These are phyloP conservation scores for Trichoderma aggressivum DNA, from an alignment of 2,329 filamentous ascomycete species.

Conservation along the genomic window DNA sequence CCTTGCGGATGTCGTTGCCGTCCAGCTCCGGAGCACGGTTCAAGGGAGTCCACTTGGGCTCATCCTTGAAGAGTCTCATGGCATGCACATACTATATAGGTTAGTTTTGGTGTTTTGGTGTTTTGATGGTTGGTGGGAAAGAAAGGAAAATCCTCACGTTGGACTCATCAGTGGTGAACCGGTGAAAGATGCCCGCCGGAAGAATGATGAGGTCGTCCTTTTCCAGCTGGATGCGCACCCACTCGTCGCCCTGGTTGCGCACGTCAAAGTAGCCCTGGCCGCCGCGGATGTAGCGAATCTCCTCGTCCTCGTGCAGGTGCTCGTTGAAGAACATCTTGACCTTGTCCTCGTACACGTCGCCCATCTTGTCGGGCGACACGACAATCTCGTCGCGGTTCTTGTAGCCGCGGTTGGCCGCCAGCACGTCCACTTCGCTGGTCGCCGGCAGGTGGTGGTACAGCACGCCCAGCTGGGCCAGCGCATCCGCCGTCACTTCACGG, in stretches of 20 bases:
- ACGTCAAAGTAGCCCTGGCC: constrained; percentile 94
- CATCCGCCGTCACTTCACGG: constrained; percentile 58
- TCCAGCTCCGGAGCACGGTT: constrained; percentile 79
- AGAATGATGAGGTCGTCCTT: constrained; percentile 91
- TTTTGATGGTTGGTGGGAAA: background rate
- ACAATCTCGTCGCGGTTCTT: constrained; percentile 93
- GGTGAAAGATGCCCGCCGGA: constrained; percentile 92
- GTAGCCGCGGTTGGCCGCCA: constrained; percentile 76
- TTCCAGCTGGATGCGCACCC: constrained; percentile 81
- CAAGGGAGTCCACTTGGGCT: constrained; percentile 96
- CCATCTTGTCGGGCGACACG: constrained; percentile 83
- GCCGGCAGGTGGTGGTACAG: constrained; percentile 68
- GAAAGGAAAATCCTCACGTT: constrained; percentile 61
- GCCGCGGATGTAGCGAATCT: constrained; percentile 90
- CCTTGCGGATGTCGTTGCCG: constrained; percentile 70
- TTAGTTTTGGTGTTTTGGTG: background rate
- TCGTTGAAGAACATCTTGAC: constrained; percentile 92
- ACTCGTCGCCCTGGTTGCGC: constrained; percentile 74
- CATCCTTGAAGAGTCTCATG: constrained; percentile 95
- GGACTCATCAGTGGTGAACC: constrained; percentile 88
- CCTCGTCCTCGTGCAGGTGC: constrained; percentile 96
- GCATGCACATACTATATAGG: constrained; percentile 80
- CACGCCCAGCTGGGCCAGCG: constrained; percentile 74
- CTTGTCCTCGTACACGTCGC: constrained; percentile 84
- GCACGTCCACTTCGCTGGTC: constrained; percentile 64